Percentiles rank a stretch among this genome's conserved stretches.
These are phyloP conservation scores for Aspergillus biplanus DNA, from an alignment of 495 filamentous ascomycete genomes.

Conservation along the genomic window DNA sequence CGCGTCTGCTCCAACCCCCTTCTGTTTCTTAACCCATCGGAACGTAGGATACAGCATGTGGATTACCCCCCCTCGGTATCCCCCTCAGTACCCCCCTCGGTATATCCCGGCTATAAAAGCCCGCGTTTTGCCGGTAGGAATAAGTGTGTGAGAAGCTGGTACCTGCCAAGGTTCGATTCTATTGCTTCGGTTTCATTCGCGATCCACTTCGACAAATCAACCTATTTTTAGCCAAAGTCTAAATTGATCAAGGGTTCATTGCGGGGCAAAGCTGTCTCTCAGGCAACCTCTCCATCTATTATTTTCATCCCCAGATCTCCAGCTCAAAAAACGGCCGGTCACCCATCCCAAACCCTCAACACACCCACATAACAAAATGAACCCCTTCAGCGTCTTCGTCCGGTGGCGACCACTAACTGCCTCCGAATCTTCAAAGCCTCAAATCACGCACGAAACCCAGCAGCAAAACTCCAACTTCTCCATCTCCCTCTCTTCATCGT, in stretches of 20 bases:
- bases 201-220: neutral
- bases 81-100: no score
- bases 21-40: no score
- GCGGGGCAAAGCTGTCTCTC: neutral
- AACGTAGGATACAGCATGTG: no score
- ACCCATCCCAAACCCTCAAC: neutral
- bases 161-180: no score
- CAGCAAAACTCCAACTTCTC: slow-evolving; percentile 3
- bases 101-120: no score
- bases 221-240: slow-evolving; percentile 1
- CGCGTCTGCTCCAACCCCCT: no score
- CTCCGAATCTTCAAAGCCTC: neutral
- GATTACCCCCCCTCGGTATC: no score
- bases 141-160: no score
- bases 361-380: neutral
- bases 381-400: slow-evolving; percentile 5
- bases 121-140: no score
- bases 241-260: neutral
- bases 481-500: slow-evolving; percentile 8
- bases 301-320: no score
- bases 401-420: neutral
- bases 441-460: neutral
- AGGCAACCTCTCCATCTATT: neutral
- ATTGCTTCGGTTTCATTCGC: no score
- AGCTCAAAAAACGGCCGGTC: no score